A percentile compares a stretch with the other conserved stretches of the same genome.
Conservation (phyloP, 805 yeast genomes). For the Gaillardinia entomophila region DNA sequence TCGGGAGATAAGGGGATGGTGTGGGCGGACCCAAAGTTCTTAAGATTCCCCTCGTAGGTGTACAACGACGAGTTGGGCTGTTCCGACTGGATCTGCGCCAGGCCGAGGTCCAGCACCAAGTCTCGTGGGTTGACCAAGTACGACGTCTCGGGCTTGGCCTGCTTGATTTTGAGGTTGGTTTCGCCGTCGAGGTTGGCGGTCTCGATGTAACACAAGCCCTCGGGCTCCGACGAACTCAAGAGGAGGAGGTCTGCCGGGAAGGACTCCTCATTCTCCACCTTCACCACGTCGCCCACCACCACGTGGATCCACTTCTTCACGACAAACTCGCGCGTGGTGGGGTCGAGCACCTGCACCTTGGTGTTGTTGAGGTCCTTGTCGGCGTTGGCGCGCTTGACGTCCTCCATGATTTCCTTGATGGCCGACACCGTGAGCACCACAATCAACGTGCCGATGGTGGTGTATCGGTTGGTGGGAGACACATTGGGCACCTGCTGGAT, state of each 20-base stretch:
- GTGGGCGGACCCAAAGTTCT: slow-evolving; percentile 40
- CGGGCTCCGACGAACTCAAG: slow-evolving; percentile 92
- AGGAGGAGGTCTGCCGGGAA: slow-evolving; percentile 90
- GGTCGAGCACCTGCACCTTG: slow-evolving; percentile 57
- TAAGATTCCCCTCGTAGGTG: slow-evolving; percentile 88
- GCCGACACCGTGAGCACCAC: slow-evolving; percentile 90
- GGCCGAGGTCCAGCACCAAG: slow-evolving; percentile 25
- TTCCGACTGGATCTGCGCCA: slow-evolving; percentile 60
- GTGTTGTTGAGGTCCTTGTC: slow-evolving; percentile 88
- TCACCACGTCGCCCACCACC: slow-evolving; percentile 85
- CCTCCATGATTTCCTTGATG: slow-evolving; percentile 85
- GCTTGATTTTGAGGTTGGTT: slow-evolving; percentile 93
- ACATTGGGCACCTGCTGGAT: slow-evolving; percentile 98
- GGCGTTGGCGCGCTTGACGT: slow-evolving; percentile 78
- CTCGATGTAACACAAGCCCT: slow-evolving; percentile 94
- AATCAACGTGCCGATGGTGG: slow-evolving; percentile 86
- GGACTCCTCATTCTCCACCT: slow-evolving; percentile 79
- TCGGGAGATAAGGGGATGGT: slow-evolving; percentile 77
- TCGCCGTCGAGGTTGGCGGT: slow-evolving; percentile 98
- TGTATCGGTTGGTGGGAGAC: slow-evolving; percentile 91
- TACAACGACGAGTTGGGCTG: slow-evolving; percentile 91
- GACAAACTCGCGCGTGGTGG: slow-evolving; percentile 54
- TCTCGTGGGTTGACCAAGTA: slow-evolving; percentile 61
- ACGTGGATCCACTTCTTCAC: slow-evolving; percentile 79
- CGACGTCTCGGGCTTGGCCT: slow-evolving; percentile 75